Base-by-base conservation (phyloP, 2,329 filamentous ascomycete genomes). In the Chaetomium sp. region DNA sequence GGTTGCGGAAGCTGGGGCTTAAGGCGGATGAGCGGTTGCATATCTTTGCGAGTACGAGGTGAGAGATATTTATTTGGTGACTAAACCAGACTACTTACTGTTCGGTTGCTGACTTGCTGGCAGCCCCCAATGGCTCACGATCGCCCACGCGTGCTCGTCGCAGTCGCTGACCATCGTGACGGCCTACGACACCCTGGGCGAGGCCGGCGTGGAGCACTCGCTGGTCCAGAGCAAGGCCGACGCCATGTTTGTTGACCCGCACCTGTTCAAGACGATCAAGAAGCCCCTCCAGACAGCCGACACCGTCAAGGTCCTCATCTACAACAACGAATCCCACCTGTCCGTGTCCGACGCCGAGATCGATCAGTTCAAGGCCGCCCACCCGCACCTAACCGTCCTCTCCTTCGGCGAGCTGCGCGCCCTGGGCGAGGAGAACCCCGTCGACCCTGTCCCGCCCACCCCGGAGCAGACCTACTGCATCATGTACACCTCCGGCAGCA, bases 131-230 rank as follows among this genome's bases (percentile, higher is more conserved):
- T 97, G 92, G 92, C 79, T 96, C 61, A 83, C 86, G 53, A 83
- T 88, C 65, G 88, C 91, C 47, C 89, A 95, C 69, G 80, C 74
- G 45, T 76, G 87, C 82, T 75, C 85, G 19, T 91, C 91, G 12
- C 92, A 97, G 72, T 91, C 89, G 45, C 84, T 96, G 70, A 84
- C 89, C 57, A 91, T 96, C 63, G 92, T 96, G 50, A 97, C 92
- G 46, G 91, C 91, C 50, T 96, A 96, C 72, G 91, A 96, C 71
- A 95, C 91, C 35, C 85, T 96, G 45, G 91, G 91, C 53, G 82
- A 89, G 66, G 84, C 86, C 59, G 91, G 91, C 47, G 81, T 96
- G 60, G 84, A 87, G 74, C 91, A 95, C 76, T 95, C 91, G 3
- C 81, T 96, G 61, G 78, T 85, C 27, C 88, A 95, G 73, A 94